Percentiles rank a stretch among this genome's conserved stretches.
phyloP scores from a whole-genome alignment of 108 stramenopile species.

The Pseudonitzschia delicatissima region DNA sequence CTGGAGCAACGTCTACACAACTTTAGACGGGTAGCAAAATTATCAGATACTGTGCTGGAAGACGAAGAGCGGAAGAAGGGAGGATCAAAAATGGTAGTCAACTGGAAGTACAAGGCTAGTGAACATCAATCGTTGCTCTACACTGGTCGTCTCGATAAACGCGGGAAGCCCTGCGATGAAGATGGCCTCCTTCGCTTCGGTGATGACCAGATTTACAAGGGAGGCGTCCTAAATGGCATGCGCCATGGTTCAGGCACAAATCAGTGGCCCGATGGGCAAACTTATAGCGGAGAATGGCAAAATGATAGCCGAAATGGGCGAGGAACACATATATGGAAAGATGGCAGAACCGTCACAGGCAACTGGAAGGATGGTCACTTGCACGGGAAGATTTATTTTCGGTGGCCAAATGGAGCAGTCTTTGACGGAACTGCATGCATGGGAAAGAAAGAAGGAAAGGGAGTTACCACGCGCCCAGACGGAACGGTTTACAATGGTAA shows the following conservation, averaged over 20 bases:
- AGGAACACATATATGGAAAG: slow-evolving; percentile 45
- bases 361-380: slow-evolving; percentile 43
- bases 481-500: slow-evolving; percentile 45
- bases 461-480: slow-evolving; percentile 35
- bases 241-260: slow-evolving; percentile 31
- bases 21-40: slow-evolving; percentile 7
- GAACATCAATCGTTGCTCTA: slow-evolving; percentile 4
- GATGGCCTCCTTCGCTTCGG: slow-evolving; percentile 23
- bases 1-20: slow-evolving; percentile 43
- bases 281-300: slow-evolving; percentile 48
- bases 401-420: slow-evolving; percentile 39
- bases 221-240: slow-evolving; percentile 18
- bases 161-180: slow-evolving; percentile 22
- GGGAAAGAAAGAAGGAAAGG: slow-evolving; percentile 52
- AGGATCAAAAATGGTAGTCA: neutral
- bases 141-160: slow-evolving; percentile 21
- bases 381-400: slow-evolving; percentile 39
- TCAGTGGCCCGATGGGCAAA: slow-evolving; percentile 36
- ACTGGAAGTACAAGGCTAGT: neutral
- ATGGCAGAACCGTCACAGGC: slow-evolving; percentile 42
- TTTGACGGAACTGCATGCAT: slow-evolving; percentile 38
- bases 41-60: neutral
- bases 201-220: slow-evolving; percentile 37
- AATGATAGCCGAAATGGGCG: slow-evolving; percentile 35
- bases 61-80: neutral